Percentiles rank a stretch among this genome's conserved stretches.
These are phyloP conservation scores for Alternaria atra DNA, from an alignment of 2,329 filamentous ascomycete genomes.

Conservation along the genomic window DNA sequence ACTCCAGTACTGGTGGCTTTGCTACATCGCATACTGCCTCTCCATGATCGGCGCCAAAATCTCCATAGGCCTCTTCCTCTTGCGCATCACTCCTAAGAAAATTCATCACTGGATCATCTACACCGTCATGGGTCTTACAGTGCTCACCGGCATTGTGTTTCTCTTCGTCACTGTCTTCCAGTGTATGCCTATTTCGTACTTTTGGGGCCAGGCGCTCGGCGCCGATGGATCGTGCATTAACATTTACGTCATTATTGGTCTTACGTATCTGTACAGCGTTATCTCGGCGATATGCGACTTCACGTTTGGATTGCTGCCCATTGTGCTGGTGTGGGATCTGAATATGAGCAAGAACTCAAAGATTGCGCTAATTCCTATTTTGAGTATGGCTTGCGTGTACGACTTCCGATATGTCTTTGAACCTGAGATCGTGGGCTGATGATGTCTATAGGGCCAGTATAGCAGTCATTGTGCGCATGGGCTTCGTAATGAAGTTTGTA, in stretches of 20 bases:
- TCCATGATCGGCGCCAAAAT: constrained; percentile 18
- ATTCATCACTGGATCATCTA: constrained; percentile 21
- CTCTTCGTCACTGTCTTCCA: constrained; percentile 27
- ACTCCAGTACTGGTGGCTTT: constrained; percentile 31
- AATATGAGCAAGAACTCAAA: constrained; percentile 24
- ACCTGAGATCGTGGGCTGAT: too few relatives aligned
- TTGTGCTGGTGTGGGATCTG: constrained; percentile 24
- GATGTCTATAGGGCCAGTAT: too few relatives aligned
- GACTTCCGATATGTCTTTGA: too few relatives aligned
- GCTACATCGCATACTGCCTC: constrained; percentile 25
- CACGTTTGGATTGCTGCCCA: constrained; percentile 26
- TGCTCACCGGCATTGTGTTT: constrained; percentile 24
- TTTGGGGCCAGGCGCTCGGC: constrained; percentile 25
- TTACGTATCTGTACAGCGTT: constrained; percentile 24
- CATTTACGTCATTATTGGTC: constrained; percentile 15
- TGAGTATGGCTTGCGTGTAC: too few relatives aligned
- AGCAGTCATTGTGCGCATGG: too few relatives aligned
- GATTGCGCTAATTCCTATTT: constrained; percentile 19
- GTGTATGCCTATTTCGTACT: constrained; percentile 23
- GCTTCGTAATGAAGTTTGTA: too few relatives aligned
- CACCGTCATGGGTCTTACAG: constrained; percentile 17
- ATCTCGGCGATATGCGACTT: constrained; percentile 20
- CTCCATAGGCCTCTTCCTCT: constrained; percentile 25
- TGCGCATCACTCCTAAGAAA: constrained; percentile 22
- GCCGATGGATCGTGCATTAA: constrained; percentile 21